Conservation (phyloP, 805 yeast genomes). For the Myxozyma monticola region DNA sequence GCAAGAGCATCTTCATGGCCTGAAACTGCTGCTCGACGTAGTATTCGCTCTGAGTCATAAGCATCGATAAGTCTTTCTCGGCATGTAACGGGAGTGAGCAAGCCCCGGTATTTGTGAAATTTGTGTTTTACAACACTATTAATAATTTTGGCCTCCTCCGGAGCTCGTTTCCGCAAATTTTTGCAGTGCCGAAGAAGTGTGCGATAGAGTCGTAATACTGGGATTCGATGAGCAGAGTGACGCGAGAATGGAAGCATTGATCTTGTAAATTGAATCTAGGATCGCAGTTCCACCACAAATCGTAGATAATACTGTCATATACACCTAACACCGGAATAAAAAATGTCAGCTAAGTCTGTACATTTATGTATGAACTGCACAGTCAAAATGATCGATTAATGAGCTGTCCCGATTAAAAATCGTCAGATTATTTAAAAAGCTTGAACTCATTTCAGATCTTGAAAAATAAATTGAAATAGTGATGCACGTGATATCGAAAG, state of each 20-base stretch:
- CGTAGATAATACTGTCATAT: too few relatives aligned
- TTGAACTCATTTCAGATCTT: too few relatives aligned
- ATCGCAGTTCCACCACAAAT: neutral
- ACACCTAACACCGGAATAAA: neutral
- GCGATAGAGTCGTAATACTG: conserved; percentile 17
- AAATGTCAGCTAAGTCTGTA: neutral
- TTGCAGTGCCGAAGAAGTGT: conserved; percentile 13
- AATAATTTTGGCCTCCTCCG: too few relatives aligned
- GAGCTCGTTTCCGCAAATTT: too few relatives aligned
- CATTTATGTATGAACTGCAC: too few relatives aligned
- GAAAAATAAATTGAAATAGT: too few relatives aligned
- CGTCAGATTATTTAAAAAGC: too few relatives aligned
- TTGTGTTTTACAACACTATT: too few relatives aligned
- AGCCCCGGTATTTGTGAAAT: conserved; percentile 1
- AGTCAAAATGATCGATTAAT: too few relatives aligned
- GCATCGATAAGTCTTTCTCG: neutral
- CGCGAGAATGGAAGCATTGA: neutral
- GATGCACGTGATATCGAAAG: too few relatives aligned
- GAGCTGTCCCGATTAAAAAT: too few relatives aligned
- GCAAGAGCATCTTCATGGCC: too few relatives aligned
- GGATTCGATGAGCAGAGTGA: conserved; percentile 9
- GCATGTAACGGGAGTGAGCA: neutral
- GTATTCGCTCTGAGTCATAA: neutral
- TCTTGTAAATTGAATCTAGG: neutral
- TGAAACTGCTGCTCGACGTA: conserved; percentile 7